A percentile compares a stretch with the other conserved stretches of the same genome.
phyloP scores from a whole-genome alignment of 2,329 filamentous ascomycete genomes.

The Rutstroemia sp. region DNA sequence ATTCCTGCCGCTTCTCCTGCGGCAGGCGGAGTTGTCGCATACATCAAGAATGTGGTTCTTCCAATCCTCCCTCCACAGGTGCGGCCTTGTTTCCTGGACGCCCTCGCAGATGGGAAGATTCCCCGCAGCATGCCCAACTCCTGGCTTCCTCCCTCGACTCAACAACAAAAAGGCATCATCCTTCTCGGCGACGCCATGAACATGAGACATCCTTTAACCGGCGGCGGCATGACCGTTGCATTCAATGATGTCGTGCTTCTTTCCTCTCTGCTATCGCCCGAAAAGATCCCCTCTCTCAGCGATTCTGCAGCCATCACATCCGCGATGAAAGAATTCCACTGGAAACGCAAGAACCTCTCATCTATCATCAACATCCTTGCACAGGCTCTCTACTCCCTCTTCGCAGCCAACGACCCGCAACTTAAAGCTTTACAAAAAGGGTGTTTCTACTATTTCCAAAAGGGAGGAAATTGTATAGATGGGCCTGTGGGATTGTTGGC shows the following conservation, averaged over 20 bases:
- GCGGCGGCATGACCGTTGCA: constrained; percentile 96
- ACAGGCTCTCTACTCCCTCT: constrained; percentile 84
- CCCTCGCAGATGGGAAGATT: constrained; percentile 70
- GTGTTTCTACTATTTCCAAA: constrained; percentile 88
- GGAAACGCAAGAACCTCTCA: constrained; percentile 73
- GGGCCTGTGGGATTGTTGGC: constrained; percentile 77
- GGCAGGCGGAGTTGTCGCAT: constrained; percentile 75
- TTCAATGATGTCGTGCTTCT: constrained; percentile 86
- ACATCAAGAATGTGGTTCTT: constrained; percentile 73
- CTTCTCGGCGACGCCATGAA: constrained; percentile 93
- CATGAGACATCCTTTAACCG: constrained; percentile 97
- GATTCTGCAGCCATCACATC: constrained; percentile 56
- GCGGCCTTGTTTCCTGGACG: constrained; percentile 65
- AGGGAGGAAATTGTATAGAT: constrained; percentile 61
- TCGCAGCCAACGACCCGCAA: constrained; percentile 74
- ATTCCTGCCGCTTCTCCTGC: constrained; percentile 64
- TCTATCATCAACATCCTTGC: constrained; percentile 97
- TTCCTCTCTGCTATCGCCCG: constrained; percentile 63
- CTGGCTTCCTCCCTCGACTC: constrained; percentile 71
- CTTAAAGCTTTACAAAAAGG: constrained; percentile 77
- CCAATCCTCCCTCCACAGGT: constrained; percentile 67
- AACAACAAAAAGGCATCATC: constrained; percentile 66
- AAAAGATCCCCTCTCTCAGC: constrained; percentile 58
- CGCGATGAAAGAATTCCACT: constrained; percentile 71
- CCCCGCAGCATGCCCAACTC: constrained; percentile 89